These are phyloP conservation scores for Gnetum montanum DNA, from an alignment of 75 land plant genomes.

Conservation along the genomic window DNA sequence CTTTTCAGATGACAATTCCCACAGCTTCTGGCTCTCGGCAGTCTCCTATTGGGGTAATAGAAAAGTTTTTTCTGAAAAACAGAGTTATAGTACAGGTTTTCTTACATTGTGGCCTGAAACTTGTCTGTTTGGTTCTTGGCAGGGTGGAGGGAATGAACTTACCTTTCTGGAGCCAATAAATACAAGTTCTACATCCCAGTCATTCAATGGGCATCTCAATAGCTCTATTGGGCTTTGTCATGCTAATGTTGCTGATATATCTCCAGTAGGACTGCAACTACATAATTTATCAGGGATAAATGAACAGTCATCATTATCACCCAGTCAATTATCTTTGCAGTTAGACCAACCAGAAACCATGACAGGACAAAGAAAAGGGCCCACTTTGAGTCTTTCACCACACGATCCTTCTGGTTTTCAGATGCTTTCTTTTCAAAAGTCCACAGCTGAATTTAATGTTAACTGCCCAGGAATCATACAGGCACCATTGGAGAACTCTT, in stretches of 20 bases:
- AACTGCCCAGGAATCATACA: constrained; percentile 6
- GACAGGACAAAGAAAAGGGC: constrained; percentile 21
- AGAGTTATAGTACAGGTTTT: neutral
- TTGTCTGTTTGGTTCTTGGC: constrained; percentile 35
- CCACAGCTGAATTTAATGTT: neutral
- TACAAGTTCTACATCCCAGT: constrained; percentile 3
- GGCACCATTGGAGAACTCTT: constrained; percentile 1
- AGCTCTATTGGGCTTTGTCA: neutral
- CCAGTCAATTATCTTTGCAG: neutral
- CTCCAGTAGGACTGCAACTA: neutral
- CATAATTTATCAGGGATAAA: neutral
- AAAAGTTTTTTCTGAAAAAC: constrained; percentile 1
- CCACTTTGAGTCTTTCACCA: constrained; percentile 55
- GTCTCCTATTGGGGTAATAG: constrained; percentile 4
- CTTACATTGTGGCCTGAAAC: constrained; percentile 2
- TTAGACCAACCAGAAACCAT: constrained; percentile 5
- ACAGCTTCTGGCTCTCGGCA: neutral
- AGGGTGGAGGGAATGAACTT: constrained; percentile 42
- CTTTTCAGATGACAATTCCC: constrained; percentile 3
- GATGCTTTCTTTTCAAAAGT: constrained; percentile 9
- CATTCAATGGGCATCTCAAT: constrained; percentile 4
- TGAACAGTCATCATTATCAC: neutral
- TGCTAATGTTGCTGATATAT: neutral
- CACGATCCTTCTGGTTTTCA: constrained; percentile 16
- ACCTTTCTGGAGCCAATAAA: constrained; percentile 15